Conservation (phyloP, 1,139 yeast genomes). For the Nakaseomyces uthaithaninus region DNA sequence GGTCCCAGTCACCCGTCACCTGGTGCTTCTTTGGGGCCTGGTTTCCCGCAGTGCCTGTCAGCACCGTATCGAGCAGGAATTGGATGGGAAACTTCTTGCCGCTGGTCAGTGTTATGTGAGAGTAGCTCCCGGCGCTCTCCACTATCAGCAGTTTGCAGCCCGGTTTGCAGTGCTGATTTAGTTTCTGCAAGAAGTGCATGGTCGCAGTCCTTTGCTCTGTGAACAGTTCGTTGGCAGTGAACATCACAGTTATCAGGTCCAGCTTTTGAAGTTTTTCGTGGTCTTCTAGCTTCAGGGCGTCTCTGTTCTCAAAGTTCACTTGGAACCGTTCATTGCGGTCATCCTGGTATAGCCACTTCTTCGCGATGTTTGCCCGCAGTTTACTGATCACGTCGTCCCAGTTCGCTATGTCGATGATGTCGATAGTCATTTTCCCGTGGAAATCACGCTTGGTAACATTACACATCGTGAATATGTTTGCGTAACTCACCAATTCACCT, state of each 20-base stretch:
- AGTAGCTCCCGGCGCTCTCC: conserved; percentile 87
- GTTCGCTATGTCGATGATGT: conserved; percentile 68
- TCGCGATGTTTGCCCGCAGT: conserved; percentile 38
- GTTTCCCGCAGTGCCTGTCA: conserved; percentile 48
- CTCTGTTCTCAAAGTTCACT: conserved; percentile 44
- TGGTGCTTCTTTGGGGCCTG: conserved; percentile 18
- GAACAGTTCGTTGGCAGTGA: conserved; percentile 82
- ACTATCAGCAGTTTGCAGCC: conserved; percentile 61
- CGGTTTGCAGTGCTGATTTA: conserved; percentile 40
- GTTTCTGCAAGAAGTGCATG: conserved; percentile 48
- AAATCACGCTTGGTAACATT: conserved; percentile 32
- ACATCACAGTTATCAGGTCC: conserved; percentile 57
- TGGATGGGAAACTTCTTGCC: conserved; percentile 69
- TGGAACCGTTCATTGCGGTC: conserved; percentile 31
- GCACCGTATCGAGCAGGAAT: conserved; percentile 63
- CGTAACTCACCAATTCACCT: conserved; percentile 67
- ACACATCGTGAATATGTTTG: conserved; percentile 44
- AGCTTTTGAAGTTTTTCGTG: conserved; percentile 22
- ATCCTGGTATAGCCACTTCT: conserved; percentile 44
- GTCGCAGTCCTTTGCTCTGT: conserved; percentile 58
- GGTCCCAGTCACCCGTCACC: conserved; percentile 51
- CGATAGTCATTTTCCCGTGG: conserved; percentile 36
- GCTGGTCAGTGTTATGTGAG: conserved; percentile 67
- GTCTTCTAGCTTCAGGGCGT: conserved; percentile 36
- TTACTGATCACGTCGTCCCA: conserved; percentile 52